Base-by-base conservation (phyloP, 495 filamentous ascomycete species). In the Neurospora tetrasperma region DNA sequence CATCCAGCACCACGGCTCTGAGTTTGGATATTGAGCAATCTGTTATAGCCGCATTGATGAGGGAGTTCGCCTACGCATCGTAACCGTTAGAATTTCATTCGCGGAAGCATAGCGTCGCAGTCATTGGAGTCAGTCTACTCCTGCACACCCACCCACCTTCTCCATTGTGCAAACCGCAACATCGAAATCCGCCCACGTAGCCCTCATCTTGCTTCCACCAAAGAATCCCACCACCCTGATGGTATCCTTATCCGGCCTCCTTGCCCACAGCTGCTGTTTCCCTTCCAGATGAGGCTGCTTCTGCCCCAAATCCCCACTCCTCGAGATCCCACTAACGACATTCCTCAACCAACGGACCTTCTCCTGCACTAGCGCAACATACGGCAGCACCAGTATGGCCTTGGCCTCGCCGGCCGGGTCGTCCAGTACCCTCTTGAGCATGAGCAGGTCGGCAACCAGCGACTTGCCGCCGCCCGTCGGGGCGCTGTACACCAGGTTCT, bases 391-490 rank as follows among this genome's bases (percentile, higher is more conserved):
- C 11, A 95, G 76, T 23, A 96, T 85, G 3, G 91, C 93, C 76
- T 94, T 94, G 71, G 87, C 85, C 14, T 84, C 82, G 3, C 88
- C 86, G 6, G 54, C 14, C 14, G 54, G 14, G 62, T 90, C 86
- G 43, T 90, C 88, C 41, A 94, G 83, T 11, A 96, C 85, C 69
- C 86, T 86, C 77, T 90, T 93, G 54, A 94, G 82, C 87, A 93
- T 90, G 35, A 94, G 80, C 5, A 94, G 81, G 79, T 94, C 91
- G 42, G 91, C 90, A 59, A 93, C 90, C 16, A 94, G 86, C 20
- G 90, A 92, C 81, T 94, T 95, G 38, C 93, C 93, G 43, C 91
- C 92, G 6, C 92, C 92, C 1, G 92, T 94, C 10, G 93, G 93
- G n/a, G 93, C 93, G 10, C 90, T 92, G 78, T 96, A 95, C 42